Evolutionary conservation across 768 basidiomycete genomes (phyloP), one percentile per base, ranked within the genome.

Genomic region (Cyclocybe aegerita): DNA sequence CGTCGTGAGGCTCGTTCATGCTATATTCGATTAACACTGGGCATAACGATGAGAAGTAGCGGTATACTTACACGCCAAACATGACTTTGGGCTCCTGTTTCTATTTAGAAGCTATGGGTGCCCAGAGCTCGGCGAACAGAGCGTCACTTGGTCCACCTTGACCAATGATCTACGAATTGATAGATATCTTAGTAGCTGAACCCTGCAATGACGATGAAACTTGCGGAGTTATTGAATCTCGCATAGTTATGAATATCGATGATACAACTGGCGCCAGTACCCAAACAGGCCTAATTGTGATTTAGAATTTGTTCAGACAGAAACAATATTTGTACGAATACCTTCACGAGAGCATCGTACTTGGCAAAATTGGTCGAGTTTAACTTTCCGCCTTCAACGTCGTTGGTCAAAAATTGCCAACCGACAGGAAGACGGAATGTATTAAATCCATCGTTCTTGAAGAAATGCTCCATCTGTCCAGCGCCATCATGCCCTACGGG

Each of bases 1-100:
- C 61, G 59, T 84, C 79, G 54, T 85, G 82, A 4, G 83, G 82
- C 54, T 85, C 83, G 54, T 85, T 85, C 81, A 84, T 82, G 23
- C 78, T 80, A 44, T 16, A 29, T 5, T 17, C 17, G 12, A 29
- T 11, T 7, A 37, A 17, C 9, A 9, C 44, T 30, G 12, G 5
- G 16, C n/a, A 23, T 7, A n/a, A 41, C 6, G 16, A 9, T 15
- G 31, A 16, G 4, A 23, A 41, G 9, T 2, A 39, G 15, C 15
- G 11, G 35, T 33, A 39, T 5, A 67, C 76, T 47, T 54, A 79
- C 79, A 80, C 50, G 48, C 77, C 79, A 39, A 81, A 81, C 14
- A 80, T 68, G 37, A 81, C 60, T 11, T 67, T 74, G 10, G 56
- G 34, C 49, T 80, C 58, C 17, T 58, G 41, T 36, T 69, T 70